Conservation (phyloP, 495 filamentous ascomycete genomes). For the Aspergillus sclerotiicarbonarius region DNA sequence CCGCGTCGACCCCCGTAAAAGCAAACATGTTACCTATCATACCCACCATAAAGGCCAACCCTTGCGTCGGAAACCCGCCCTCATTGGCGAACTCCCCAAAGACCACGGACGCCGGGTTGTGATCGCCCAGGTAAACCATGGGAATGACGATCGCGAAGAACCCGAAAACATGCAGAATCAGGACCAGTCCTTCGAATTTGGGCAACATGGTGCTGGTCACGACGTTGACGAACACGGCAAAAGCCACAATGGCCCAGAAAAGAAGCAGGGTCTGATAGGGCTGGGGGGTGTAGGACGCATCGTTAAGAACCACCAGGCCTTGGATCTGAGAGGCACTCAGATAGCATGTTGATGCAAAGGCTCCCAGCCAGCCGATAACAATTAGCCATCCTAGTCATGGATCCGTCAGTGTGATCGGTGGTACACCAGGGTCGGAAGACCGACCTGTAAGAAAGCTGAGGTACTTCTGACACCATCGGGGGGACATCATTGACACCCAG, state of each 20-base stretch:
- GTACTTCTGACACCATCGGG: constrained; percentile 34
- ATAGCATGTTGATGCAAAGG: constrained; percentile 38
- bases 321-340: constrained; percentile 41
- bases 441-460: constrained; percentile 47
- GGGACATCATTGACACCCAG: constrained; percentile 50
- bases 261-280: constrained; percentile 44
- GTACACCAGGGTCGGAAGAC: not conserved
- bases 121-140: constrained; percentile 44
- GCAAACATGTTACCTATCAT: constrained; percentile 37
- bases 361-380: constrained; percentile 43
- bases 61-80: constrained; percentile 42
- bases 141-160: constrained; percentile 53
- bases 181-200: constrained; percentile 41
- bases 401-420: not conserved
- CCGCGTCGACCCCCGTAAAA: constrained; percentile 38
- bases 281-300: constrained; percentile 33
- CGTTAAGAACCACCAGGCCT: constrained; percentile 37
- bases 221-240: constrained; percentile 42
- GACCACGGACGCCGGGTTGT: constrained; percentile 34
- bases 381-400: constrained; percentile 38
- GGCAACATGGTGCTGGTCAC: constrained; percentile 39
- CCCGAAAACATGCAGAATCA: constrained; percentile 47
- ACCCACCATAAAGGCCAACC: constrained; percentile 43
- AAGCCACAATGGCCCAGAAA: constrained; percentile 36
- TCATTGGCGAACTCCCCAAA: constrained; percentile 48